A percentile compares a stretch with the other conserved stretches of the same genome.
Evolutionary conservation across 139 green algal genomes (phyloP).

Genomic region (Coccomyxa sp.): DNA sequence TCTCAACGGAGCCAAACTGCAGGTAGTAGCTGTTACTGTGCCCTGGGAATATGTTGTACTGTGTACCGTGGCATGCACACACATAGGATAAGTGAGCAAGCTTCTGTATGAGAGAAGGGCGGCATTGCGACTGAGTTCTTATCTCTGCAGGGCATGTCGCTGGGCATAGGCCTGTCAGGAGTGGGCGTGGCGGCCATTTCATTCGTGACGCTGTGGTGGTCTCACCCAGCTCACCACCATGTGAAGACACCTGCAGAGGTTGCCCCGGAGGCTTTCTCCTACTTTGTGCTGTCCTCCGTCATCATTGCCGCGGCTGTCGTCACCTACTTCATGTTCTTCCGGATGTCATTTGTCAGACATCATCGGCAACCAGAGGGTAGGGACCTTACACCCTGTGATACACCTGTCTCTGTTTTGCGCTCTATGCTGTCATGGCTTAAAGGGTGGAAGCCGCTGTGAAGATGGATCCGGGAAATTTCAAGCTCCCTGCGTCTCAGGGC

Average conservation of each 20-base stretch:
- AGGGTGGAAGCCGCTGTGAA: no score
- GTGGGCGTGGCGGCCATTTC: neutral
- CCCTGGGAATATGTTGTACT: neutral
- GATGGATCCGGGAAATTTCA: no score
- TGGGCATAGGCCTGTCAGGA: neutral
- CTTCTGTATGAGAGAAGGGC: neutral
- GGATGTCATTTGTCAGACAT: slow-evolving; percentile 27
- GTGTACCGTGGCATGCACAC: neutral
- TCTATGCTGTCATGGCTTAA: no score
- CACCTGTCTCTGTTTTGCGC: no score
- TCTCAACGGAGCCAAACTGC: neutral
- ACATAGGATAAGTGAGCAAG: neutral
- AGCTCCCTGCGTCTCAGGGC: no score
- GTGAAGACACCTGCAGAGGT: slow-evolving; percentile 25
- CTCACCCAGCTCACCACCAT: neutral
- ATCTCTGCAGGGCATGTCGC: neutral
- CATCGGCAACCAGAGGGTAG: neutral
- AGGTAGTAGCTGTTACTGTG: no score
- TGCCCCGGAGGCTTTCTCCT: slow-evolving; percentile 36
- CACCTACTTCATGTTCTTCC: slow-evolving; percentile 28
- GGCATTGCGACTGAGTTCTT: neutral
- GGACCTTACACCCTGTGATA: neutral
- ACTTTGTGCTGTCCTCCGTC: slow-evolving; percentile 30
- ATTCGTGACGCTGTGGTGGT: neutral
- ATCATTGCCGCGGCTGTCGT: slow-evolving; percentile 28